Conservation (phyloP, 805 yeast genomes). For the Candida glaebosa region DNA sequence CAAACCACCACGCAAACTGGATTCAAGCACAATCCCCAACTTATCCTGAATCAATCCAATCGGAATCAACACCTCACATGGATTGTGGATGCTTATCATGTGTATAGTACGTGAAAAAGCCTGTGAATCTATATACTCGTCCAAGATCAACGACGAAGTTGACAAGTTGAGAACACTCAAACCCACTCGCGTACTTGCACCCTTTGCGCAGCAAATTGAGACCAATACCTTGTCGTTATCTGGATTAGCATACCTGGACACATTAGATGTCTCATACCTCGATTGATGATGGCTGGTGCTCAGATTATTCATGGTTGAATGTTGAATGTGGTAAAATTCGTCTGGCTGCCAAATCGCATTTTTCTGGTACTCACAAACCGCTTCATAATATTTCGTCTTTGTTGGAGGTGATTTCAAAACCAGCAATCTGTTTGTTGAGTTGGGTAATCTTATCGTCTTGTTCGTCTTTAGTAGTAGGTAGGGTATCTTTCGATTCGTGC, state of each 20-base stretch:
- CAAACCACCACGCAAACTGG: background rate
- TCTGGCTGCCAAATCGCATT: background rate
- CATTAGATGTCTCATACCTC: background rate
- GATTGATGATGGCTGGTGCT: background rate
- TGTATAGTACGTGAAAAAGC: constrained; percentile 8
- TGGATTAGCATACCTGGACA: background rate
- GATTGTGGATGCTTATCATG: constrained; percentile 6
- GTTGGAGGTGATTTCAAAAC: background rate
- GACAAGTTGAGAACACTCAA: background rate
- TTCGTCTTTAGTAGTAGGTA: background rate
- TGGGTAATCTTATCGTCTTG: background rate
- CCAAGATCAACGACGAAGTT: background rate
- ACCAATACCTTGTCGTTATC: background rate
- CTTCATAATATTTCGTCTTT: background rate
- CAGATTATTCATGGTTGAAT: background rate
- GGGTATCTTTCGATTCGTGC: background rate
- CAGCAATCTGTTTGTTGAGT: background rate
- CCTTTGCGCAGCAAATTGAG: background rate
- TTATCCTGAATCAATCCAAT: background rate
- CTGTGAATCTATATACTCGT: constrained; percentile 7
- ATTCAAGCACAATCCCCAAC: background rate
- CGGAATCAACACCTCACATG: constrained; percentile 6
- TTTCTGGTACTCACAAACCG: background rate
- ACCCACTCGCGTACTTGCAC: background rate
- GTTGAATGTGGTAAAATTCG: background rate